Conservation (phyloP, 441 rosid genomes). For the Corymbia calophylla region DNA sequence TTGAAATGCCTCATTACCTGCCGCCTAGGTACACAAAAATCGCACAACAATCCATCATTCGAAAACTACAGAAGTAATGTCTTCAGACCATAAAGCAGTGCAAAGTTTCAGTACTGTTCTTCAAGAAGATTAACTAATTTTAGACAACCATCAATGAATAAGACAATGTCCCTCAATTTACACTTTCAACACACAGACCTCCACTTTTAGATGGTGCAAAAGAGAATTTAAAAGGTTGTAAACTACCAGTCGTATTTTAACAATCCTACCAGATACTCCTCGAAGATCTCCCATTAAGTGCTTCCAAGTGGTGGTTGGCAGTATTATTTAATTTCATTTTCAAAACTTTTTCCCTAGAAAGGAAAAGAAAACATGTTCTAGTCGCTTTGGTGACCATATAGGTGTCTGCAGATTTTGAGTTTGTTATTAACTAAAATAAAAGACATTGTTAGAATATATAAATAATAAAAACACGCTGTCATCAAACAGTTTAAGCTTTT, state of each 20-base stretch:
- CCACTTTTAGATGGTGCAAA: not conserved
- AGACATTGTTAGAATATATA: not conserved
- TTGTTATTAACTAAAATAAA: not conserved
- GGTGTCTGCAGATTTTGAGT: not conserved
- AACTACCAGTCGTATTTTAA: not conserved
- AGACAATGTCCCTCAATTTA: not conserved
- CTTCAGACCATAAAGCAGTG: not conserved
- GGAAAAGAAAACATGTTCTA: not conserved
- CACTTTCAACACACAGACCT: not conserved
- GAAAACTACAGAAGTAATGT: not conserved
- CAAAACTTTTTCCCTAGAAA: not conserved
- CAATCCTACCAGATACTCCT: not conserved
- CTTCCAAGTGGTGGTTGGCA: not conserved
- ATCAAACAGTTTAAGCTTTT: too few species aligned
- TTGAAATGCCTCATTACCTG: conserved; percentile 96
- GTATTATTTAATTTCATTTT: not conserved
- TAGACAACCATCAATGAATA: not conserved
- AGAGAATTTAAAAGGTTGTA: not conserved
- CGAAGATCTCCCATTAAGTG: not conserved
- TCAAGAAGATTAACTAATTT: not conserved
- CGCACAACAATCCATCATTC: not conserved
- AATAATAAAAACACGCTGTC: too few species aligned
- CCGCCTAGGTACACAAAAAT: conserved; percentile 32
- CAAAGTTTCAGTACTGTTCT: not conserved
- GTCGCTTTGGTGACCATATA: not conserved